Percentiles rank a stretch among this genome's conserved stretches.
Conservation (phyloP, 2,329 filamentous ascomycete species). For the Ascochyta pisi region DNA sequence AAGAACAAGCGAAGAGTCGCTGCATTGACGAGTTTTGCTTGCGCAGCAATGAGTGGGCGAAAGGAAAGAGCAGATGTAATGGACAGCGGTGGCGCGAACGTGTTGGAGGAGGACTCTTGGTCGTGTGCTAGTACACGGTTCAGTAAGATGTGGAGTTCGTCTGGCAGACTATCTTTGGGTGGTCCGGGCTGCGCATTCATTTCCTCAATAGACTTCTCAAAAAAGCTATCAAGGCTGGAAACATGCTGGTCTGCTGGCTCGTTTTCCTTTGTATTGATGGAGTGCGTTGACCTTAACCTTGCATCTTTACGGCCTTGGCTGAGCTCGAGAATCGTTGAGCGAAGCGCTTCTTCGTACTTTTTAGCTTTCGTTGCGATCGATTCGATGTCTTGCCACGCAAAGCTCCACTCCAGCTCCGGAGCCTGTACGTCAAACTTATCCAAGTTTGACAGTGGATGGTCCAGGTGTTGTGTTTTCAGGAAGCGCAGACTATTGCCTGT, state of each 20-base stretch:
- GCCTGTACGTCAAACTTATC: conserved; percentile 59
- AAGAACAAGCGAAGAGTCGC: conserved; percentile 81
- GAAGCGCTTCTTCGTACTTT: conserved; percentile 56
- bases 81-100: conserved; percentile 62
- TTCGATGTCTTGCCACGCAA: conserved; percentile 74
- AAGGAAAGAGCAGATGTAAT: conserved; percentile 73
- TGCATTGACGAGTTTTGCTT: conserved; percentile 78
- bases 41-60: conserved; percentile 73
- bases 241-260: background rate
- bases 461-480: conserved; percentile 71
- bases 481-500: conserved; percentile 78
- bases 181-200: conserved; percentile 36
- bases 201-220: conserved; percentile 34
- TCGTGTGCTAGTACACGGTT: conserved; percentile 23
- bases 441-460: conserved; percentile 70
- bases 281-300: background rate
- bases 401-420: conserved; percentile 71
- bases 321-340: conserved; percentile 39
- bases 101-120: conserved; percentile 5
- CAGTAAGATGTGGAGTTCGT: conserved; percentile 38
- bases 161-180: conserved; percentile 22
- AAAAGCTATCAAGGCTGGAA: conserved; percentile 27
- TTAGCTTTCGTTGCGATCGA: conserved; percentile 67
- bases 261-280: background rate
- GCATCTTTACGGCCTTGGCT: conserved; percentile 11